Evolutionary conservation across 768 basidiomycete species (phyloP).

Genomic region (Lactarius akahatsu): DNA sequence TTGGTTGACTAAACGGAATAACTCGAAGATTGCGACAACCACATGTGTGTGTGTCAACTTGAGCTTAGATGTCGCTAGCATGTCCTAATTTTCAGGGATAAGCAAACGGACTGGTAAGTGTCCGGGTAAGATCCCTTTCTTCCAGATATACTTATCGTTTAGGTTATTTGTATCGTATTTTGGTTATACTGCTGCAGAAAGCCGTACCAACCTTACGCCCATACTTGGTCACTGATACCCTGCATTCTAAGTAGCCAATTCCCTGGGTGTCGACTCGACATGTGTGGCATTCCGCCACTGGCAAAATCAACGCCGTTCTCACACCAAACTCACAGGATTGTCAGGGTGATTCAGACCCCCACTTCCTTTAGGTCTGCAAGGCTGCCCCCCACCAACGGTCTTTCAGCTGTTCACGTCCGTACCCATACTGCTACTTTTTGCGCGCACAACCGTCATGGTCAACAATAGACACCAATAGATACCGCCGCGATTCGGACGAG

Average conservation of each 20-base stretch:
- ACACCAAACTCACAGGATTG: neutral
- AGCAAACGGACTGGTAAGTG: neutral
- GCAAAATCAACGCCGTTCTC: conserved; percentile 1
- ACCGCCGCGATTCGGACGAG: neutral
- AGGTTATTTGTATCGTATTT: neutral
- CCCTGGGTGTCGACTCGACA: conserved; percentile 2
- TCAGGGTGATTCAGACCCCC: neutral
- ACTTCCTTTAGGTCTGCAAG: conserved; percentile 5
- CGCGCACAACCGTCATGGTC: neutral
- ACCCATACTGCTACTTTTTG: neutral
- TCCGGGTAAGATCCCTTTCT: neutral
- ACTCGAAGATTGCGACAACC: neutral
- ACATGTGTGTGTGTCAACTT: neutral
- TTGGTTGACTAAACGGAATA: neutral
- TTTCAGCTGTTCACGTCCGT: neutral
- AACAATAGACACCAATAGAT: neutral
- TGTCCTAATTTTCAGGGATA: neutral
- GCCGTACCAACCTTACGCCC: conserved; percentile 1
- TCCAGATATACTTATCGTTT: neutral
- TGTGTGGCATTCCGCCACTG: neutral
- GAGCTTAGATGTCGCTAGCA: neutral
- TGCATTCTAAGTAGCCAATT: neutral
- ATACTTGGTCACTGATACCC: neutral
- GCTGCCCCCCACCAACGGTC: neutral
- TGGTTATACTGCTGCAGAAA: neutral